Percentiles rank a stretch among this genome's conserved stretches.
Evolutionary conservation across 2,329 filamentous ascomycete species (phyloP).

Genomic region (Plenodomus lindquistii): DNA sequence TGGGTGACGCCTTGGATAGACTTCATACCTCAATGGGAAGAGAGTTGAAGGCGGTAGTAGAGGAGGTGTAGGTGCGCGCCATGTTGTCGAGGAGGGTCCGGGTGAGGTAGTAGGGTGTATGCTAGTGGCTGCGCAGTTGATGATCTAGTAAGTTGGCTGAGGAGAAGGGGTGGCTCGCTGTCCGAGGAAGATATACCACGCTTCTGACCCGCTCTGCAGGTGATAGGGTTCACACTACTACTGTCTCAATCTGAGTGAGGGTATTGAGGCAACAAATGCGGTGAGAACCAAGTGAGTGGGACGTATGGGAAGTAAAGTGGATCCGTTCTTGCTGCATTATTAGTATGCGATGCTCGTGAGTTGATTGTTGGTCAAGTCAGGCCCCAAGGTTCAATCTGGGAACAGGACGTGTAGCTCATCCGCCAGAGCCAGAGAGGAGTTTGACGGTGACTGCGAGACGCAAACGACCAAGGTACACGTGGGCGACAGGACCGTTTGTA

Average conservation of each 20-base stretch:
- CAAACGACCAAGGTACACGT: not conserved
- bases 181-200: not conserved
- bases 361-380: not conserved
- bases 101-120: not conserved
- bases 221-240: not conserved
- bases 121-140: not conserved
- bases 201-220: not conserved
- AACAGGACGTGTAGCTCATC: not conserved
- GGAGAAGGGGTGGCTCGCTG: not conserved
- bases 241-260: not conserved
- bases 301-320: no score
- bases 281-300: not conserved
- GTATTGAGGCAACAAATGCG: not conserved
- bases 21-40: constrained; percentile 38
- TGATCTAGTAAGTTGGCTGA: not conserved
- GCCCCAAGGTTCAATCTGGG: not conserved
- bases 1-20: not conserved
- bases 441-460: not conserved
- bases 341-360: not conserved
- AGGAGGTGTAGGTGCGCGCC: constrained; percentile 7
- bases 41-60: constrained; percentile 31
- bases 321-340: not conserved
- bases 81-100: constrained; percentile 7
- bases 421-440: not conserved
- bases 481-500: not conserved